A percentile compares a stretch with the other conserved stretches of the same genome.
phyloP scores from a whole-genome alignment of 176 grass and related monocot species.

The Hyparrhenia diplandra region DNA sequence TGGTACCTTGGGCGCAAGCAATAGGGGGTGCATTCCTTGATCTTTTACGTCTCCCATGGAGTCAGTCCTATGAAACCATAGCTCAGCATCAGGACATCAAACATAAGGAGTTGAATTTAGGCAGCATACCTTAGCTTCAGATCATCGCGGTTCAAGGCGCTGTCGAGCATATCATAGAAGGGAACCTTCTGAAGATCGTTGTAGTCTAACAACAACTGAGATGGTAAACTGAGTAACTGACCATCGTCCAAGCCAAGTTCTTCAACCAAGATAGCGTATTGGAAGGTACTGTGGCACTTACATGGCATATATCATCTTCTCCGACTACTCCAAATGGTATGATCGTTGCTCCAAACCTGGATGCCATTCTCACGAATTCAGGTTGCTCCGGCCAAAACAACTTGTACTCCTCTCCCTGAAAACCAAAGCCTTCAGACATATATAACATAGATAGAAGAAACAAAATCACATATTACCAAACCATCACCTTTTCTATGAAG shows the following conservation, averaged over 20 bases:
- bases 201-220: conserved; percentile 81
- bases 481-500: conserved; percentile 88
- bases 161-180: conserved; percentile 71
- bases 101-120: conserved; percentile 25
- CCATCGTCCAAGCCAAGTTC: neutral
- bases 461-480: neutral
- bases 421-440: neutral
- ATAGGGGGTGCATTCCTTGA: conserved; percentile 56
- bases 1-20: conserved; percentile 61
- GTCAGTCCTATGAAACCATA: conserved; percentile 42
- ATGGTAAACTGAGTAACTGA: neutral
- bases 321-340: conserved; percentile 89
- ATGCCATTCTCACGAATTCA: conserved; percentile 95
- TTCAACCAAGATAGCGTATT: neutral
- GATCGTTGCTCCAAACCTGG: conserved; percentile 82
- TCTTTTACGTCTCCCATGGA: conserved; percentile 59
- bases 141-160: conserved; percentile 50
- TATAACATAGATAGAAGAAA: neutral
- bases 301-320: conserved; percentile 87
- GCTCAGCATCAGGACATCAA: neutral
- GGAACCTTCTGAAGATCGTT: conserved; percentile 81
- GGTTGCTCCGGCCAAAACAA: conserved; percentile 85
- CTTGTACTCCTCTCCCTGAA: conserved; percentile 89
- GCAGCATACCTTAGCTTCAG: conserved; percentile 53
- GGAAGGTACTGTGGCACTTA: conserved; percentile 19